Base-by-base conservation (phyloP, 352 stramenopile species). In the Pythium oligandrum region DNA sequence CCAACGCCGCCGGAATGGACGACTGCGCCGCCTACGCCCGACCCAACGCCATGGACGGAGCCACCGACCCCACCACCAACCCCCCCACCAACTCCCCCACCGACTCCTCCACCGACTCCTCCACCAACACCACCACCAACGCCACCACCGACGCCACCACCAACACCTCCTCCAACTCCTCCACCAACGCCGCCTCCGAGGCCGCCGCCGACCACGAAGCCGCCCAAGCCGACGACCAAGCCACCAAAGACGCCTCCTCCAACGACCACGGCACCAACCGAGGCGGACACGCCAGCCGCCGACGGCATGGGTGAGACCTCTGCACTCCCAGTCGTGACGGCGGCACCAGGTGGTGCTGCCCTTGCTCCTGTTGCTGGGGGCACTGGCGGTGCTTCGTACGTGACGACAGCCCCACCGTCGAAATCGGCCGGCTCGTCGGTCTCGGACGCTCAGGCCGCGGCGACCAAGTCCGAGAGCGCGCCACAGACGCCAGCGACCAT, bases 401-500 rank as follows among this genome's bases (percentile, higher is more conserved):
- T 12, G 38, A 42, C 38, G 38, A 12, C 12, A 8, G 38, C 38
- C 7, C 38, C 38, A 42, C 38, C 38, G 38, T 42, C 38, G 12
- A 42, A 8, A 42, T 12, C 38, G 38, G 17, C 17, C 17, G 17
- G 17, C 17, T 26, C 17, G 17, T 26, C 17, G 17, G 17, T 26
- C 17, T 26, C 17, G 17, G 17, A 26, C 17, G 17, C 17, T 26
- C 17, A 26, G 17, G 17, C 17, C 17, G 17, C 17, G 17, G 17
- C 17, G 17, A 26, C 17, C 17, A 26, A 26, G 17, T 26, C 17
- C 17, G 17, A 26, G 17, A 26, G 17, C 17, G 17, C 17, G 17
- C 17, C 17, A 26, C 17, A 26, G 17, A 26, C 17, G 17, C 17
- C 17, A 26, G 17, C 17, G 7, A 65, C 64, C 53, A 61, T 88